Evolutionary conservation across 2,329 filamentous ascomycete genomes (phyloP), one percentile per base, ranked within the genome.

Genomic region (Scytalidium lignicola): DNA sequence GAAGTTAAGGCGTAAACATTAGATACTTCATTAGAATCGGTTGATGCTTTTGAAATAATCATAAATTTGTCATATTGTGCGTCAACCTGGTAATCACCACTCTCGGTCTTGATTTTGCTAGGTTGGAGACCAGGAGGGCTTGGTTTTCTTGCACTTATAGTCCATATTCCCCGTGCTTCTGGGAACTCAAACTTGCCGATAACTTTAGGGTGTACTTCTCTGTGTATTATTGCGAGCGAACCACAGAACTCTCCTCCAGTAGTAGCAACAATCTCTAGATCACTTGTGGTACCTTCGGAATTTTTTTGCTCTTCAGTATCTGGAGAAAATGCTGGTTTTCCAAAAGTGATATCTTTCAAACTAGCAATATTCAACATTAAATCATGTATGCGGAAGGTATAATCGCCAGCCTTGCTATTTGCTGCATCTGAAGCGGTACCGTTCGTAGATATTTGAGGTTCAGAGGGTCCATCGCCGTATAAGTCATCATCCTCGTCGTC

Each of bases 151-250:
- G 81, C 83, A 55, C 76, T 79, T 61, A 95, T 79, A 41, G 90
- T 86, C 92, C 92, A 97, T 51, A 95, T 78, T 1, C 83, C 84
- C 50, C 84, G 77, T 1, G 86, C 86, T 57, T 86, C 82, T 2
- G 86, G 80, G 44, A 93, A 83, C 44, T 85, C 80, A 57, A 88
- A 84, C 19, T 81, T 79, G 1, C 83, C 84, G 17, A 87, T 78
- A 20, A 86, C 77, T 48, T 78, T 79, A 1, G 90, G 88, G 48
- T 88, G 83, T 47, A 97, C 81, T 52, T 88, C 82, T 53, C 85
- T 80, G 61, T 88, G 90, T 49, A 97, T 71, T 41, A 93, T 75
- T 4, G 88, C 85, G 32, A 99, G 69, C 1, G 85, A 80, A 3
- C 86, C 83, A 15, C 82, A 79, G 21, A 73, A 75, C n/a, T 80